Conservation (phyloP, 225 moss, liverwort and hornwort species). For the Neckera pumila region DNA sequence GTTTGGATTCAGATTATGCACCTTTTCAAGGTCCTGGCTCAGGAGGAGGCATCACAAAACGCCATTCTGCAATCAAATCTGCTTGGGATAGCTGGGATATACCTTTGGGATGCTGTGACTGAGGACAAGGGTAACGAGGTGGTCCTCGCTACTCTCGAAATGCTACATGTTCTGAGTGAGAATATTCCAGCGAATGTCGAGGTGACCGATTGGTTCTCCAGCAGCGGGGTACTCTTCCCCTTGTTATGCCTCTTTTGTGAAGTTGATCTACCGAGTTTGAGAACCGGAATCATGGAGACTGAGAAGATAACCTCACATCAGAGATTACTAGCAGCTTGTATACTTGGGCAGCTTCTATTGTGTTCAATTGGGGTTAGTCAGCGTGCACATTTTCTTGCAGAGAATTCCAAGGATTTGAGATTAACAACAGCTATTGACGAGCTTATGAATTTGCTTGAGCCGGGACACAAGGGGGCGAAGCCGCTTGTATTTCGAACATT, state of each 20-base stretch:
- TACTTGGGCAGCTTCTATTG: constrained; percentile 71
- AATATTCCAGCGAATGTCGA: constrained; percentile 53
- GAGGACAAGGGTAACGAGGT: constrained; percentile 33
- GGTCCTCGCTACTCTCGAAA: constrained; percentile 56
- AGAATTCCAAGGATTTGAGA: constrained; percentile 18
- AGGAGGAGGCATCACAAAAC: constrained; percentile 26
- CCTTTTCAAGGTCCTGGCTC: constrained; percentile 52
- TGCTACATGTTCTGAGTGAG: constrained; percentile 62
- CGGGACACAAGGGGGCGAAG: constrained; percentile 31
- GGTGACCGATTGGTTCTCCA: constrained; percentile 61
- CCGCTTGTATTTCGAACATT: constrained; percentile 67
- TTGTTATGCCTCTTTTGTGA: constrained; percentile 70
- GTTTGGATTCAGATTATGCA: constrained; percentile 53
- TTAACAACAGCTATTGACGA: constrained; percentile 58
- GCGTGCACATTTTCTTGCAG: constrained; percentile 51
- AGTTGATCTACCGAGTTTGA: constrained; percentile 60
- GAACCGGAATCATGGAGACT: constrained; percentile 33
- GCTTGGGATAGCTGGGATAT: constrained; percentile 46
- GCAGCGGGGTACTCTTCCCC: constrained; percentile 65
- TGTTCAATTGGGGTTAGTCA: constrained; percentile 64
- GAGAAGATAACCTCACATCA: constrained; percentile 17
- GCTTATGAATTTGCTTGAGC: constrained; percentile 63
- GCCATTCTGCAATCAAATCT: constrained; percentile 62
- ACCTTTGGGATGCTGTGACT: constrained; percentile 67
- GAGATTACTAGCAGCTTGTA: constrained; percentile 54